phyloP scores from a whole-genome alignment of 2,329 filamentous ascomycete genomes.

The Scedosporium boydii region DNA sequence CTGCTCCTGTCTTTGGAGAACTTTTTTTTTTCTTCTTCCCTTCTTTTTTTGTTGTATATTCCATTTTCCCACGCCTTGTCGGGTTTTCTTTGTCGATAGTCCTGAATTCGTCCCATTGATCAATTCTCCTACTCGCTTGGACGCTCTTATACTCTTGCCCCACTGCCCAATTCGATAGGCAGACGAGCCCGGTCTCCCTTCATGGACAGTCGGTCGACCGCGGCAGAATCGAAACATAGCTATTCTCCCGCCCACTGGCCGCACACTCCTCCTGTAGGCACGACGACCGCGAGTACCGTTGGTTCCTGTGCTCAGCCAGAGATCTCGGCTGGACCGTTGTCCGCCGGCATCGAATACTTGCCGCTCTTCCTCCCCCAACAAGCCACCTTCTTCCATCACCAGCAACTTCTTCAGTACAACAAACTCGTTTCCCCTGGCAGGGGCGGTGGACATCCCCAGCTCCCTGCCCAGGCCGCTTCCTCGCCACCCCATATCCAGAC shows the following conservation, averaged over 20 bases:
- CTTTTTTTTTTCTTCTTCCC: background rate
- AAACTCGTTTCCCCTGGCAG: slow-evolving; percentile 51
- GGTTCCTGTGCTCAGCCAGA: slow-evolving; percentile 15
- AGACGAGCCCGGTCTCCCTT: slow-evolving; percentile 23
- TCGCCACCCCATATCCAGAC: slow-evolving; percentile 40
- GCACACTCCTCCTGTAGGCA: slow-evolving; percentile 1
- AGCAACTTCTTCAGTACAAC: slow-evolving; percentile 56
- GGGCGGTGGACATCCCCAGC: slow-evolving; percentile 42
- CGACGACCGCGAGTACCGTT: slow-evolving; percentile 14
- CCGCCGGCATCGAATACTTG: slow-evolving; percentile 41
- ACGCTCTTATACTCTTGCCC: background rate
- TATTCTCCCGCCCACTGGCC: slow-evolving; percentile 23
- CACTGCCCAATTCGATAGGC: slow-evolving; percentile 10
- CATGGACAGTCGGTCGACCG: slow-evolving; percentile 42
- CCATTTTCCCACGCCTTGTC: background rate
- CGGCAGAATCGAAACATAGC: slow-evolving; percentile 40
- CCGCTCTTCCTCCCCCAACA: slow-evolving; percentile 51
- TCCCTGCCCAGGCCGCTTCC: slow-evolving; percentile 45
- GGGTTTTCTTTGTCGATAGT: background rate
- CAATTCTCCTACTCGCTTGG: background rate
- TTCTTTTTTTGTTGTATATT: background rate
- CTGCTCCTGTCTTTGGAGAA: background rate
- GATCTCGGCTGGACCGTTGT: slow-evolving; percentile 20
- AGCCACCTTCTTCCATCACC: slow-evolving; percentile 44
- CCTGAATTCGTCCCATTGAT: background rate